These are phyloP conservation scores for Penicillium arizonense DNA, from an alignment of 495 filamentous ascomycete species.

Conservation along the genomic window DNA sequence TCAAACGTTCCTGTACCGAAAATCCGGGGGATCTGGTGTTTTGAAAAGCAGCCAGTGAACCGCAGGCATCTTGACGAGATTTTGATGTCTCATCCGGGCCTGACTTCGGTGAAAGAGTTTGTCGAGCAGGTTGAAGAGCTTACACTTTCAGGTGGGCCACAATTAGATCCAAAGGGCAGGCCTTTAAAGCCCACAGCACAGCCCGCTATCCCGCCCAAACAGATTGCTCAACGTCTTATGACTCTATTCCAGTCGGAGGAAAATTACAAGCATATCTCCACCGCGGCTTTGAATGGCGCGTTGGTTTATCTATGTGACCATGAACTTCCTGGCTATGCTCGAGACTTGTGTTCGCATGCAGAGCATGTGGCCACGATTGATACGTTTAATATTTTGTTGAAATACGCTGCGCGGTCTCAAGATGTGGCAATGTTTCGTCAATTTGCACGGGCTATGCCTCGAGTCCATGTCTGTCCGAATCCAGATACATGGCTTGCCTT, in stretches of 20 bases:
- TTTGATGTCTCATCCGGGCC: neutral
- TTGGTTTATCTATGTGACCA: conserved; percentile 36
- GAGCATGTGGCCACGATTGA: conserved; percentile 38
- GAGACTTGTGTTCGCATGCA: conserved; percentile 26
- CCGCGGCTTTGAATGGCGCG: conserved; percentile 41
- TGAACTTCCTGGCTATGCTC: conserved; percentile 26
- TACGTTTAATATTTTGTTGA: conserved; percentile 46
- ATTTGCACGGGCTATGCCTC: conserved; percentile 33
- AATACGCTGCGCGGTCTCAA: conserved; percentile 31
- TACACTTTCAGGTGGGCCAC: conserved; percentile 2
- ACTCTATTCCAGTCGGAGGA: conserved; percentile 23
- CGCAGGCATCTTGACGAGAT: conserved; percentile 12
- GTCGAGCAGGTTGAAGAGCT: conserved; percentile 36
- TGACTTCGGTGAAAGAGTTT: conserved; percentile 31
- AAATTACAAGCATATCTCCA: conserved; percentile 30
- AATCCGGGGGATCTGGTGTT: conserved; percentile 36
- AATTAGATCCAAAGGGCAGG: neutral
- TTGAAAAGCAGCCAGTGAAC: neutral
- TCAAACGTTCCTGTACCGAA: conserved; percentile 22
- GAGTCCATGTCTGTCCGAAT: conserved; percentile 36
- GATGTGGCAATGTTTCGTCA: conserved; percentile 32
- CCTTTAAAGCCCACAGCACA: neutral
- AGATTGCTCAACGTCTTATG: conserved; percentile 17
- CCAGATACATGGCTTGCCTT: conserved; percentile 44
- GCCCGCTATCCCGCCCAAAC: neutral